Conservation (phyloP, 192 early-diverging fungal species). For the Coemansia sp. region DNA sequence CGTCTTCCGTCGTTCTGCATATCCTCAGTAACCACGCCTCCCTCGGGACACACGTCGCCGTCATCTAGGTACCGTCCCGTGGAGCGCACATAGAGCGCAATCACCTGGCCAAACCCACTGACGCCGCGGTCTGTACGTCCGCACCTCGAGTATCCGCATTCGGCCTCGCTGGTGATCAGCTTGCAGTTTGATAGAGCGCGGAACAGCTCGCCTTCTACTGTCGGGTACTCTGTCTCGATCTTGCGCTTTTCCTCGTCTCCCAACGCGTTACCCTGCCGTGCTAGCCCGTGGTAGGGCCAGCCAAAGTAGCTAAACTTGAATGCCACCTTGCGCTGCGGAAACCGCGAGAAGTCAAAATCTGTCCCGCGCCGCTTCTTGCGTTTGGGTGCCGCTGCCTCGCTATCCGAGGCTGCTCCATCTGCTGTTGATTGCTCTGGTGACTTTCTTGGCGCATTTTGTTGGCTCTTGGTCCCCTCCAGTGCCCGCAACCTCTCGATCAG, state of each 20-base stretch:
- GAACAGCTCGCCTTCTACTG: constrained; percentile 86
- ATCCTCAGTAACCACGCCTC: constrained; percentile 21
- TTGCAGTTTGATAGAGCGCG: constrained; percentile 70
- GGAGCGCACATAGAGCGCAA: constrained; percentile 74
- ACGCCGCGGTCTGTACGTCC: constrained; percentile 89
- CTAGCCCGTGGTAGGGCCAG: constrained; percentile 85
- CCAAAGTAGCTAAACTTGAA: constrained; percentile 90
- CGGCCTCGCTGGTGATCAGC: constrained; percentile 65
- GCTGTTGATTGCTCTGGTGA: not conserved
- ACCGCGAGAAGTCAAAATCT: constrained; percentile 73
- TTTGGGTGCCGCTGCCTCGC: constrained; percentile 32
- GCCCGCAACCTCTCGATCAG: constrained; percentile 52
- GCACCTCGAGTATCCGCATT: constrained; percentile 76
- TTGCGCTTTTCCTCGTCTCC: constrained; percentile 33
- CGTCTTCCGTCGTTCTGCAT: constrained; percentile 19
- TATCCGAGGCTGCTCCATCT: not conserved
- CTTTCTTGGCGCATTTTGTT: not conserved
- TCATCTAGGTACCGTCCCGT: constrained; percentile 43
- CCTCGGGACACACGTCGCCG: constrained; percentile 21
- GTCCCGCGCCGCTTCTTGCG: constrained; percentile 16
- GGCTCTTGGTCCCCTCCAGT: constrained; percentile 28
- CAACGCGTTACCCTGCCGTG: constrained; percentile 59
- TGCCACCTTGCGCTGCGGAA: constrained; percentile 75
- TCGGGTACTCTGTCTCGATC: constrained; percentile 54
- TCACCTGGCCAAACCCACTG: constrained; percentile 84